These are phyloP conservation scores for Bjerkandera adusta DNA, from an alignment of 1,284 basidiomycete genomes.

Conservation along the genomic window DNA sequence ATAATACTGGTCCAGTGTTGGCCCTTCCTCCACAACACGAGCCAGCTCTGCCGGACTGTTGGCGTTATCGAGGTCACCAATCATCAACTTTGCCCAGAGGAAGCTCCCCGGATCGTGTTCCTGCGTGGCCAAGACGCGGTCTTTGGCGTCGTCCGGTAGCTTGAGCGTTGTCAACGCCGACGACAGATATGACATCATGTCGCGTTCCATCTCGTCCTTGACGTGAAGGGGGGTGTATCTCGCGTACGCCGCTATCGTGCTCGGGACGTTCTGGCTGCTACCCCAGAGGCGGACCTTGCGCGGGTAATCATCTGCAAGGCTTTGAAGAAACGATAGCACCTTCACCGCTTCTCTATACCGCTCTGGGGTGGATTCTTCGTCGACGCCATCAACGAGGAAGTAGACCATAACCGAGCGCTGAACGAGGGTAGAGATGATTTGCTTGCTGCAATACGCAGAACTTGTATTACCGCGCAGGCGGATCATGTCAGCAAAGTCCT, in stretches of 20 bases:
- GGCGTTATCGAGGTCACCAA: constrained; percentile 3
- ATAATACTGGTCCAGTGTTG: constrained; percentile 8
- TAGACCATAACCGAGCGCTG: neutral
- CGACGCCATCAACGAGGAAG: constrained; percentile 9
- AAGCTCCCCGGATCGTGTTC: no score
- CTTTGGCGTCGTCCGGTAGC: neutral
- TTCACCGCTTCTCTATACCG: neutral
- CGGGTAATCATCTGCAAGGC: neutral
- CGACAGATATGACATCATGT: neutral
- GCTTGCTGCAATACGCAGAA: neutral
- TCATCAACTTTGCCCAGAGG: constrained; percentile 9
- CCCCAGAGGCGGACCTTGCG: constrained; percentile 4
- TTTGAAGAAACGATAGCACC: neutral
- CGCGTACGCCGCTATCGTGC: neutral
- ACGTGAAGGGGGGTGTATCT: constrained; percentile 1
- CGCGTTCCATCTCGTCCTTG: neutral
- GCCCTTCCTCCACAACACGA: neutral
- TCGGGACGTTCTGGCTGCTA: constrained; percentile 2
- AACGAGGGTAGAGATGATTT: neutral
- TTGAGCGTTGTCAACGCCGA: neutral
- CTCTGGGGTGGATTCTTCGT: constrained; percentile 1
- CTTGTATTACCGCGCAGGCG: neutral
- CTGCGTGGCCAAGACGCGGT: neutral
- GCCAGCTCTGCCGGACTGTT: constrained; percentile 1
- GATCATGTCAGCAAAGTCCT: neutral